These are phyloP conservation scores for Micromonas commoda DNA, from an alignment of 139 green algal species.

Conservation along the genomic window DNA sequence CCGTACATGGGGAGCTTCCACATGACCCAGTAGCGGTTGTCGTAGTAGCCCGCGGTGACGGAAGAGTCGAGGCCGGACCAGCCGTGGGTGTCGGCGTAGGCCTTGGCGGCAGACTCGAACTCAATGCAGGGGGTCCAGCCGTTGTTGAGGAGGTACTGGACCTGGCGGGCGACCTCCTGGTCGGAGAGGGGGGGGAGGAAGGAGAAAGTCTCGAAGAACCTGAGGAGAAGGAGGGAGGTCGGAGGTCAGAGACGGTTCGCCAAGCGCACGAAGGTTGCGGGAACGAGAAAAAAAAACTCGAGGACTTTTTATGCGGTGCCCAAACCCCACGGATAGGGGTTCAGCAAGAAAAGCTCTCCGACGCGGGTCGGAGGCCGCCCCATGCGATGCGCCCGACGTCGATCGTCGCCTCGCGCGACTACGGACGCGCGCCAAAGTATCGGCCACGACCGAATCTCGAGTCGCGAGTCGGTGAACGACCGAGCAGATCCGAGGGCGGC, in stretches of 20 bases:
- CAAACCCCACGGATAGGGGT: no score
- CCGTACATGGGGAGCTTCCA: slow-evolving; percentile 99
- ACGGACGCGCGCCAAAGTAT: no score
- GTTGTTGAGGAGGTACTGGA: slow-evolving; percentile 92
- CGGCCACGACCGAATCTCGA: no score
- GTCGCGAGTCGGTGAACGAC: no score
- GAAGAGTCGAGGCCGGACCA: slow-evolving; percentile 22
- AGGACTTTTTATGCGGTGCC: no score
- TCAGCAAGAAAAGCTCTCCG: no score
- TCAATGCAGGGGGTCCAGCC: slow-evolving; percentile 86
- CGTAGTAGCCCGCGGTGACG: slow-evolving; percentile 58
- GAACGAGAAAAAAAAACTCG: no score
- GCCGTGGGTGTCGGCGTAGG: slow-evolving; percentile 23
- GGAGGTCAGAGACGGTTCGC: background rate
- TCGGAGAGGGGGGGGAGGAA: slow-evolving; percentile 92
- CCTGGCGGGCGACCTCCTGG: slow-evolving; percentile 83
- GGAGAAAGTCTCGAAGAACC: slow-evolving; percentile 87
- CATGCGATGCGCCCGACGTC: no score
- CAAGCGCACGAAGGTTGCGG: no score
- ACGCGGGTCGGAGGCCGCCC: no score
- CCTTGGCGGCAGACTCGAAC: slow-evolving; percentile 63
- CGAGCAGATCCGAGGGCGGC: no score
- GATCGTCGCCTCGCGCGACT: no score
- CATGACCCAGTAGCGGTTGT: slow-evolving; percentile 92
- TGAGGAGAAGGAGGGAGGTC: slow-evolving; percentile 17